These are phyloP conservation scores for Bruguiera hainesii DNA, from an alignment of 441 rosid genomes.

Conservation along the genomic window DNA sequence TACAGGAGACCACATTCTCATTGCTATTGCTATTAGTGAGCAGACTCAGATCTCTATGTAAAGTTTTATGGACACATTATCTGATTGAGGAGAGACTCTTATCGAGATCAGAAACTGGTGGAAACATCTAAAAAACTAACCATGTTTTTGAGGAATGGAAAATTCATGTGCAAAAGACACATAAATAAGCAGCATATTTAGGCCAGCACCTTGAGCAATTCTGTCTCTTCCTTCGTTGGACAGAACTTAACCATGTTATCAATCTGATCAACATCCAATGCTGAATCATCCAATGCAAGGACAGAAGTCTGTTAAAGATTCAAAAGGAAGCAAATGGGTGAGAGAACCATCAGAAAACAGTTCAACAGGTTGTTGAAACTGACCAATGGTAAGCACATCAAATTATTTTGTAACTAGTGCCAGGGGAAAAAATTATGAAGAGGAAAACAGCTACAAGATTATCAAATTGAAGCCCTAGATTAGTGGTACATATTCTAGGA, in stretches of 20 bases:
- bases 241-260: conserved; percentile 91
- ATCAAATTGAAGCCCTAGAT: neutral
- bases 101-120: neutral
- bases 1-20: neutral
- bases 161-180: neutral
- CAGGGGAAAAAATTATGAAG: neutral
- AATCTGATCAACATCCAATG: conserved; percentile 85
- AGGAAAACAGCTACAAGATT: neutral
- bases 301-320: conserved; percentile 58
- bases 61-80: neutral
- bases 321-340: conserved; percentile 22
- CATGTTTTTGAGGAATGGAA: neutral
- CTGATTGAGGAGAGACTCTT: neutral
- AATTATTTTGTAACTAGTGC: neutral
- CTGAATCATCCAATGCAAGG: conserved; percentile 82
- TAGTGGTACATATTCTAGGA: neutral
- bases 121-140: neutral
- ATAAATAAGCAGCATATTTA: conserved; percentile 6
- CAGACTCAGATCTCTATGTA: neutral
- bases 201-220: conserved; percentile 65
- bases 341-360: conserved; percentile 19
- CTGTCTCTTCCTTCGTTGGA: conserved; percentile 95
- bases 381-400: conserved; percentile 14
- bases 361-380: conserved; percentile 5
- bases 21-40: neutral